phyloP scores from a whole-genome alignment of 2,329 filamentous ascomycete species.

The Colletotrichum sansevieriae region DNA sequence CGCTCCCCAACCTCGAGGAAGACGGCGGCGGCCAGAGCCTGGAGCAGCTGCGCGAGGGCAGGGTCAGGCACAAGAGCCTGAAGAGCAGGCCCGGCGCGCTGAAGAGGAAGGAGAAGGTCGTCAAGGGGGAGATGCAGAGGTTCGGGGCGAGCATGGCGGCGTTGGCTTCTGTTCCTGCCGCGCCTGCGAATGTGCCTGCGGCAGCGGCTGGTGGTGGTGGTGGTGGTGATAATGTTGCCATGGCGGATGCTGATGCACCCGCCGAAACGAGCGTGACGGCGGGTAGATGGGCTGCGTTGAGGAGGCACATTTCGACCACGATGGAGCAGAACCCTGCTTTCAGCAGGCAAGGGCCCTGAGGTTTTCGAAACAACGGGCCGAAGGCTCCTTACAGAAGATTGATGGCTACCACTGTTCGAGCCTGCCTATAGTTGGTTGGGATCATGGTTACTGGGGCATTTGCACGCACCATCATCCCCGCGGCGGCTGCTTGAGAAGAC shows the following conservation, averaged over 20 bases:
- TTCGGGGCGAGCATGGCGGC: conserved; percentile 88
- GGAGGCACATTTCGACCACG: conserved; percentile 85
- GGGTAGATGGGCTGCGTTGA: conserved; percentile 83
- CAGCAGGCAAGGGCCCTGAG: conserved; percentile 45
- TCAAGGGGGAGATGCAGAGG: conserved; percentile 83
- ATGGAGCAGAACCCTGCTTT: conserved; percentile 92
- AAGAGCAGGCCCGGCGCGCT: conserved; percentile 82
- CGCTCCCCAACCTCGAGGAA: conserved; percentile 76
- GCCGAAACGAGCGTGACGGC: conserved; percentile 54
- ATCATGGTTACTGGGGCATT: too few species aligned
- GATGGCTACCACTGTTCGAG: too few species aligned
- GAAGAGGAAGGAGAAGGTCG: conserved; percentile 85
- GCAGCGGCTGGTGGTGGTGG: conserved; percentile 20
- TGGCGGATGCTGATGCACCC: conserved; percentile 20
- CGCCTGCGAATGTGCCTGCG: conserved; percentile 39
- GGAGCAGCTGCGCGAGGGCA: conserved; percentile 63
- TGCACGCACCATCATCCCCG: too few species aligned
- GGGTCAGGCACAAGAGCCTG: conserved; percentile 80
- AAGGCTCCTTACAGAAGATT: too few species aligned
- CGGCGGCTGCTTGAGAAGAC: too few species aligned
- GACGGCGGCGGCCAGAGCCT: conserved; percentile 57
- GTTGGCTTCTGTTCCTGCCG: conserved; percentile 60
- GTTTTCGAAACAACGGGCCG: too few species aligned
- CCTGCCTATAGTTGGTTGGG: too few species aligned
- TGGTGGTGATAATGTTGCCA: conserved; percentile 39